Base-by-base conservation (phyloP, 129 eudicot genomes). In the Heracleum sosnowskyi region DNA sequence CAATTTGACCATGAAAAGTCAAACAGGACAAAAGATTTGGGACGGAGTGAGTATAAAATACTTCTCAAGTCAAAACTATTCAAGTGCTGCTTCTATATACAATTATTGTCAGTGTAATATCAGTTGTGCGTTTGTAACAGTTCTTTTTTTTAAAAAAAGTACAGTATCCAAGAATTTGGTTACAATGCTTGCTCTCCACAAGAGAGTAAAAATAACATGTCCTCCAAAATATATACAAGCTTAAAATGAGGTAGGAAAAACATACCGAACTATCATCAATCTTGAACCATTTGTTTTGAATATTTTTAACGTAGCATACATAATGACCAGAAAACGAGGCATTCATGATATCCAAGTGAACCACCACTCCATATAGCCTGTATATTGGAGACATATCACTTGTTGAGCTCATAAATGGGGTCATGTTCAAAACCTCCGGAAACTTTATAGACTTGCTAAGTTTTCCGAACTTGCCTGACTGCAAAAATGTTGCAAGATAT, bases 291-390 rank as follows among this genome's bases (percentile, higher is more conserved):
- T 88, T 86, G 77, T 86, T 91, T 78, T 84, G 90, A 44, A 77
- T 46, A 83, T 92, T 91, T 78, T 88, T 92, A 34, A 95, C 91
- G 37, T 95, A 95, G 75, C 92, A 80, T 36, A 95, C 85, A 79
- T 95, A 95, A 87, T 95, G 99, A 82, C 99, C 99, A 78, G 91
- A 88, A 80, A 86, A 87, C 29, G 99, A 82, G 41, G 92, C 86
- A 85, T 92, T 92, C 91, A 85, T 88, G 42, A 80, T 79, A 78
- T 86, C 95, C 76, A 92, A 73, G 87, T 95, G 99, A 82, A 95
- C 99, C 81, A 95, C 91, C 77, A 95, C 96, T 44, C 97, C 99
- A 69, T 92, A 95, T n/a, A 95, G 94, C 53, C 89, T 78, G 79
- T 95, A 95, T 16, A 88, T 40, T 46, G 97, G 96, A 33, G 91